These are phyloP conservation scores for Podospora anserina DNA, from an alignment of 495 filamentous ascomycete species.

Conservation along the genomic window DNA sequence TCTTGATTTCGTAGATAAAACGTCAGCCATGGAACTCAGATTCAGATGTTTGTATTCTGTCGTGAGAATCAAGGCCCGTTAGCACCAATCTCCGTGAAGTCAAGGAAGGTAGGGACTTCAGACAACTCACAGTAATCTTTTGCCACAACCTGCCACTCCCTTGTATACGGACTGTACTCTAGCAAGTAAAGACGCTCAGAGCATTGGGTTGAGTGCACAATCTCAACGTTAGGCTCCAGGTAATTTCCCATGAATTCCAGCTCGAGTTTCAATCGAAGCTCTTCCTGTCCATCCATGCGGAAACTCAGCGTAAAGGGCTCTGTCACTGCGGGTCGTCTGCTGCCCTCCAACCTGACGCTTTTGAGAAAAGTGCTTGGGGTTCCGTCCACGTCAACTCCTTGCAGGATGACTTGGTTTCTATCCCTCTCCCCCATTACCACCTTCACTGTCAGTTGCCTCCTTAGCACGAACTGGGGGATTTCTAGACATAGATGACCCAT, in stretches of 20 bases:
- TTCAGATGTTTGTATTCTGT: too few species aligned
- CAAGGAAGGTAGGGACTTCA: too few species aligned
- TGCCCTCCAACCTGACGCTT: constrained; percentile 37
- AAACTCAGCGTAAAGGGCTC: constrained; percentile 43
- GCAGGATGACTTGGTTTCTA: constrained; percentile 29
- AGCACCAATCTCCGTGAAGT: too few species aligned
- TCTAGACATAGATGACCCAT: constrained; percentile 40
- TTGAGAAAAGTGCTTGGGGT: constrained; percentile 44
- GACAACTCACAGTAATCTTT: not conserved
- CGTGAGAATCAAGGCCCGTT: too few species aligned
- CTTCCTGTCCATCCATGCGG: constrained; percentile 29
- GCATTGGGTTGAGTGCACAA: constrained; percentile 24
- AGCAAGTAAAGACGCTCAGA: constrained; percentile 32
- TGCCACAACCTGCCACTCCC: constrained; percentile 32
- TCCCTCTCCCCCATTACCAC: constrained; percentile 21
- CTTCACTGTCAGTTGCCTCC: constrained; percentile 30
- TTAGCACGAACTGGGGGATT: constrained; percentile 39
- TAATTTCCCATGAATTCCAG: constrained; percentile 50
- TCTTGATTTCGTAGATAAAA: too few species aligned
- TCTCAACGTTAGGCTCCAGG: constrained; percentile 39
- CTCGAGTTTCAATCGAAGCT: constrained; percentile 31
- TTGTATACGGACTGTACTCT: constrained; percentile 37
- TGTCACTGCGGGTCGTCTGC: constrained; percentile 30
- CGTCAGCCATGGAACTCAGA: too few species aligned
- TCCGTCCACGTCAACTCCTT: constrained; percentile 42